Evolutionary conservation across 495 filamentous ascomycete genomes (phyloP).

Genomic region (Penicillium arizonense): DNA sequence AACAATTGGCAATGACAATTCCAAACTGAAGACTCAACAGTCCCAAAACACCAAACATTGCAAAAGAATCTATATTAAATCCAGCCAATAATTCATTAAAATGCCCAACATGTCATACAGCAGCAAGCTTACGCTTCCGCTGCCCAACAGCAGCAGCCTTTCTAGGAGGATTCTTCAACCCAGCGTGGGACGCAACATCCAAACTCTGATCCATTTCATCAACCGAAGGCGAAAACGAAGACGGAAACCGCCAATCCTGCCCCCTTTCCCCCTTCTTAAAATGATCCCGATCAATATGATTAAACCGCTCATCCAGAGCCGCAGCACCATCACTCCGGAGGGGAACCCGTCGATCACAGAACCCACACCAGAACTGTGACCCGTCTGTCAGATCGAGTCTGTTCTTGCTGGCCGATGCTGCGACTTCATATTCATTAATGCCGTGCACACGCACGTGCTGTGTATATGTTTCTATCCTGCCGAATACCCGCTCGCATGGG

Average conservation of each 20-base stretch:
- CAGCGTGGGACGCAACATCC: neutral
- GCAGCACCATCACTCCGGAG: constrained; percentile 53
- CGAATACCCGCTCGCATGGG: constrained; percentile 57
- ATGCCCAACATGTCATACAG: neutral
- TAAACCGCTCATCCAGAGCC: constrained; percentile 74
- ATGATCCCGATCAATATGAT: constrained; percentile 80
- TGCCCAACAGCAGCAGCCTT: constrained; percentile 4
- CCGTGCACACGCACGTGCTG: constrained; percentile 58
- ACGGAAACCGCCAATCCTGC: constrained; percentile 44
- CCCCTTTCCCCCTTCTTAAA: constrained; percentile 56
- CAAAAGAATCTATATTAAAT: neutral
- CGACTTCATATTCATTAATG: constrained; percentile 38
- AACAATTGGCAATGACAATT: neutral
- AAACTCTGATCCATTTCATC: neutral
- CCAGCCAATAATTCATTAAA: neutral
- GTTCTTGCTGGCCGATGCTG: constrained; percentile 45
- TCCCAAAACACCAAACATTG: neutral
- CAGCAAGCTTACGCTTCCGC: constrained; percentile 30
- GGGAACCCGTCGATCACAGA: constrained; percentile 62
- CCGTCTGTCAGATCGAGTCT: constrained; percentile 70
- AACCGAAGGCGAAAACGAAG: neutral
- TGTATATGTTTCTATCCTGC: constrained; percentile 59
- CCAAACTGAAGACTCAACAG: neutral
- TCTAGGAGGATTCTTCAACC: neutral
- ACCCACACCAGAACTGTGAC: constrained; percentile 85